Evolutionary conservation across 345 rosid genomes (phyloP).

Genomic region (Citrus mangshanensis): DNA sequence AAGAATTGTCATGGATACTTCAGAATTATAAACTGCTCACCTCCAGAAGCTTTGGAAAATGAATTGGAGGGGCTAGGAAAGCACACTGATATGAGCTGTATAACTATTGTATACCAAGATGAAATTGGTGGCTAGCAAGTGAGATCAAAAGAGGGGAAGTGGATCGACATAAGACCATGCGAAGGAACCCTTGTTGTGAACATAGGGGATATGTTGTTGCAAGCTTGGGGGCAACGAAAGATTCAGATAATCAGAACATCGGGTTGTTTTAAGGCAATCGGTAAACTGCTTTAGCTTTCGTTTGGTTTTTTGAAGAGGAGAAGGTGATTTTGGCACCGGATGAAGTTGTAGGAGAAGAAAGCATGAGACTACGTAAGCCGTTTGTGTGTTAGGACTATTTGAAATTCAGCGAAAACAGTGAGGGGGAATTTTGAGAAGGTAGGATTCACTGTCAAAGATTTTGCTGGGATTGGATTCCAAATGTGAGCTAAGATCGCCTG

Average conservation of each 20-base stretch:
- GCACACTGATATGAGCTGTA: slow-evolving; percentile 48
- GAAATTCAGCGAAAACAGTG: slow-evolving; percentile 34
- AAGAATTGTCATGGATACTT: slow-evolving; percentile 39
- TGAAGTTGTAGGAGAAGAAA: slow-evolving; percentile 29
- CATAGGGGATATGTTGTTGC: slow-evolving; percentile 27
- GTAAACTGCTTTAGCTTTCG: slow-evolving; percentile 33
- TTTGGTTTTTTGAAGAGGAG: slow-evolving; percentile 44
- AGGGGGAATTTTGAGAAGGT: slow-evolving; percentile 42
- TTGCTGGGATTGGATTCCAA: slow-evolving; percentile 27
- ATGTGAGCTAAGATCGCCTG: neutral
- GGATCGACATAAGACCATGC: slow-evolving; percentile 38
- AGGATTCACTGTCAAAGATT: slow-evolving; percentile 43
- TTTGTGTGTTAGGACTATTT: slow-evolving; percentile 43
- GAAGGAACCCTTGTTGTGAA: slow-evolving; percentile 10
- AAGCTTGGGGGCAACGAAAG: slow-evolving; percentile 48
- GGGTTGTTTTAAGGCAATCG: slow-evolving; percentile 27
- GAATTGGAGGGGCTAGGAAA: slow-evolving; percentile 43
- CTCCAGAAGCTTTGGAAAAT: slow-evolving; percentile 19
- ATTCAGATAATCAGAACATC: slow-evolving; percentile 36
- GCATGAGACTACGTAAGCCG: slow-evolving; percentile 21
- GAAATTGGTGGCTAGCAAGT: slow-evolving; percentile 40
- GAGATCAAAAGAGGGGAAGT: slow-evolving; percentile 38
- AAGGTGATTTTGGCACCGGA: slow-evolving; percentile 32
- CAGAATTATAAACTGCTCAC: slow-evolving; percentile 34
- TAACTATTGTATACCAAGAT: slow-evolving; percentile 39